A percentile compares a stretch with the other conserved stretches of the same genome.
These are phyloP conservation scores for Diutina mesorugosa DNA, from an alignment of 1,139 yeast species.

Conservation along the genomic window DNA sequence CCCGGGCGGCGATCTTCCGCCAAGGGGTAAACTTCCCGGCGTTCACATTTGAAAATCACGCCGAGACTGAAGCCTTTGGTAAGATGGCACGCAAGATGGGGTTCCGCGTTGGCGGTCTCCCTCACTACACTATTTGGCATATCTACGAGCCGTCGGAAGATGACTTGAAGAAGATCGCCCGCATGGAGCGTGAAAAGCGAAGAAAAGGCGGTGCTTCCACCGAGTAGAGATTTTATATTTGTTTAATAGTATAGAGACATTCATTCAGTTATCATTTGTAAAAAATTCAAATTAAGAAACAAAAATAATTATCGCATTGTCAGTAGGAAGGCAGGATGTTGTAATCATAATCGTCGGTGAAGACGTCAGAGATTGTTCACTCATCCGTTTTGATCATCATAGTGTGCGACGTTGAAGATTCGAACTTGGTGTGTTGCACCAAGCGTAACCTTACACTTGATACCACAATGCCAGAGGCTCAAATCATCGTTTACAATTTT, in stretches of 20 bases:
- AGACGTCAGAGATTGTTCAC: conserved; percentile 3
- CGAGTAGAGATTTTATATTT: background rate
- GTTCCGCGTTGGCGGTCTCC: conserved; percentile 70
- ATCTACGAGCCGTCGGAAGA: conserved; percentile 87
- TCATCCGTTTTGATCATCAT: conserved; percentile 2
- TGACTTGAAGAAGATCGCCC: conserved; percentile 63
- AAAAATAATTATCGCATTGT: background rate
- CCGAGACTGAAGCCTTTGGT: conserved; percentile 89
- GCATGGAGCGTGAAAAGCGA: conserved; percentile 23
- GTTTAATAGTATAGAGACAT: background rate
- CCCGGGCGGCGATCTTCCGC: conserved; percentile 71
- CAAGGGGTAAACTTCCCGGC: conserved; percentile 84
- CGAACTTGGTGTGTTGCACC: background rate
- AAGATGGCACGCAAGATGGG: conserved; percentile 78
- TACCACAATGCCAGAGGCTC: background rate
- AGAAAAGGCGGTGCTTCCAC: background rate
- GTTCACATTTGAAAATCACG: conserved; percentile 78
- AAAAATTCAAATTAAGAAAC: background rate
- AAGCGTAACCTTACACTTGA: background rate
- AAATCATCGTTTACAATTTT: background rate
- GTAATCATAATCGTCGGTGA: conserved; percentile 1
- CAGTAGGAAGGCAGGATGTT: conserved; percentile 3
- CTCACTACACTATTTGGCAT: conserved; percentile 86
- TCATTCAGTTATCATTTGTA: background rate
- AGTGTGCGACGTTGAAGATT: background rate